phyloP scores from a whole-genome alignment of 164 flowering plant species.

The Berberis vulgaris region DNA sequence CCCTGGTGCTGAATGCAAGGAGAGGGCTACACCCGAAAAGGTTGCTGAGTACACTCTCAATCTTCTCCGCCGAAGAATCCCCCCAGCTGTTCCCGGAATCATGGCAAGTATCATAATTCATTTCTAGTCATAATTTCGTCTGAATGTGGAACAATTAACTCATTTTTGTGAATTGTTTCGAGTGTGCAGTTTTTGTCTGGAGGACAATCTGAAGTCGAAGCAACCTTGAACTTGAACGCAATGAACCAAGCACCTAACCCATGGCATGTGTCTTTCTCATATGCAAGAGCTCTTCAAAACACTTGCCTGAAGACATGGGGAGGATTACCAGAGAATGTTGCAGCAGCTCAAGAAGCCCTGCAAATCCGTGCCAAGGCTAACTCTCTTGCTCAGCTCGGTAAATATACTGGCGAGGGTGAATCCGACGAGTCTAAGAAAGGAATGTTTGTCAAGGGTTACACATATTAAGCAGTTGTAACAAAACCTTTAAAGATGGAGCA shows the following conservation, averaged over 20 bases:
- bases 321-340: constrained; percentile 78
- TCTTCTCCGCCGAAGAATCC: constrained; percentile 64
- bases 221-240: constrained; percentile 80
- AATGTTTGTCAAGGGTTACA: constrained; percentile 76
- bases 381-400: constrained; percentile 89
- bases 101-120: constrained; percentile 39
- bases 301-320: constrained; percentile 94
- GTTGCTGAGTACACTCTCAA: constrained; percentile 78
- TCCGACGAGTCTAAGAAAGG: constrained; percentile 79
- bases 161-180: background rate
- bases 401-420: constrained; percentile 86
- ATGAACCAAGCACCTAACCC: constrained; percentile 90
- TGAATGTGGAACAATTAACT: background rate
- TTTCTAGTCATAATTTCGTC: background rate
- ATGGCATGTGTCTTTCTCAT: constrained; percentile 96
- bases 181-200: constrained; percentile 81
- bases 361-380: constrained; percentile 75
- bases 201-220: constrained; percentile 95
- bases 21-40: constrained; percentile 58
- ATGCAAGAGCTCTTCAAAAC: constrained; percentile 88
- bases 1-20: constrained; percentile 88
- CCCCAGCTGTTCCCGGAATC: constrained; percentile 87
- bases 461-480: constrained; percentile 35
- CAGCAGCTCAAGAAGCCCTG: constrained; percentile 71
- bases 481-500: constrained; percentile 2